These are phyloP conservation scores for Plantago coronopus DNA, from an alignment of 305 asterid genomes.

Conservation along the genomic window DNA sequence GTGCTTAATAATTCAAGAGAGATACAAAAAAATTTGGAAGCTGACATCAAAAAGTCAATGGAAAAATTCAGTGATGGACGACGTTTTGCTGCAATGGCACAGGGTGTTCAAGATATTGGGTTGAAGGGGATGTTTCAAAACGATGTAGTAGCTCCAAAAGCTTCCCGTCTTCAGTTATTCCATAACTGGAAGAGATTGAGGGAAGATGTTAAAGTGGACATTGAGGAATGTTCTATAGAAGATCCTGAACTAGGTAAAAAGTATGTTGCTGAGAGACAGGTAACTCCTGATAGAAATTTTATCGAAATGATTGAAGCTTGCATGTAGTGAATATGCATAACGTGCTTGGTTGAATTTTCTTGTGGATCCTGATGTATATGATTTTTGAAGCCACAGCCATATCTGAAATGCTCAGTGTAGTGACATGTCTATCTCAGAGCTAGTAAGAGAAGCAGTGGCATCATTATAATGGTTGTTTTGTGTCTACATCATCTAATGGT, in stretches of 20 bases:
- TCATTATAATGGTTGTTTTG: neutral
- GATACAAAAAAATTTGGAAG: conserved; percentile 75
- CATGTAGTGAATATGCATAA: conserved; percentile 4
- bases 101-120: conserved; percentile 88
- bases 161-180: conserved; percentile 51
- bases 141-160: conserved; percentile 75
- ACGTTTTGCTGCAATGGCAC: conserved; percentile 58
- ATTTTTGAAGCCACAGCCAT: too few species aligned
- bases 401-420: neutral
- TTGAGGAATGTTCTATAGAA: conserved; percentile 61
- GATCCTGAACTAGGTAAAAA: conserved; percentile 75
- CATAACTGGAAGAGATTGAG: conserved; percentile 98
- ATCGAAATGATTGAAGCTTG: conserved; percentile 12
- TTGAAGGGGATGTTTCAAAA: conserved; percentile 84
- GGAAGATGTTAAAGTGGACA: conserved; percentile 61
- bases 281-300: conserved; percentile 27
- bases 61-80: conserved; percentile 71
- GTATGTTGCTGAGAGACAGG: conserved; percentile 91
- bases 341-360: too few species aligned
- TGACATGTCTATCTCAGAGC: neutral
- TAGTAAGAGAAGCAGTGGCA: neutral
- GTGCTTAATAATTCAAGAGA: conserved; percentile 62
- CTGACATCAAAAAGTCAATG: conserved; percentile 61
- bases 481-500: neutral
- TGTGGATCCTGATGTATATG: too few species aligned